phyloP scores from a whole-genome alignment of 331 rosid species.

The Quercus phellos region DNA sequence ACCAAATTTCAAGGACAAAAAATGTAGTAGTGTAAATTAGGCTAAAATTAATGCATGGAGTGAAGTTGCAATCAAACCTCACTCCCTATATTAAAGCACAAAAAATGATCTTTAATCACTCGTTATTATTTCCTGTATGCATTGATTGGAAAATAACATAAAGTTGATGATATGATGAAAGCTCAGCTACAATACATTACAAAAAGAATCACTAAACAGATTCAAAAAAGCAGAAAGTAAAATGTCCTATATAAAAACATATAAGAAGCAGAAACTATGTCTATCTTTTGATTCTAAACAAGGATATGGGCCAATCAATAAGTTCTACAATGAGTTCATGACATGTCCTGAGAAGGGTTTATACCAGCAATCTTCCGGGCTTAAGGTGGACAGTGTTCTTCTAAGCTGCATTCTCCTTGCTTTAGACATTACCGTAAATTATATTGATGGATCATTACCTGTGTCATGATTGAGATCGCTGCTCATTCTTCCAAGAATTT shows the following conservation, averaged over 20 bases:
- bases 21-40: no score
- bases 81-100: not conserved
- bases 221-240: slow-evolving; percentile 35
- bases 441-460: slow-evolving; percentile 11
- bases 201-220: slow-evolving; percentile 30
- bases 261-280: slow-evolving; percentile 25
- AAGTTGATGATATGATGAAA: slow-evolving; percentile 21
- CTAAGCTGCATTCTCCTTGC: slow-evolving; percentile 5
- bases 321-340: slow-evolving; percentile 9
- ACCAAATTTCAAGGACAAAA: not conserved
- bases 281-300: slow-evolving; percentile 22
- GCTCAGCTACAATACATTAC: slow-evolving; percentile 9
- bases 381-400: not conserved
- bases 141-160: slow-evolving; percentile 19
- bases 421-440: not conserved
- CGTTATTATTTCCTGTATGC: slow-evolving; percentile 42
- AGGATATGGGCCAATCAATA: slow-evolving; percentile 15
- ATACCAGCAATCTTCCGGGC: slow-evolving; percentile 16
- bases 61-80: not conserved
- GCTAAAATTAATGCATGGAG: not conserved
- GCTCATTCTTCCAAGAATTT: slow-evolving; percentile 94
- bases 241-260: slow-evolving; percentile 24
- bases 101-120: slow-evolving; percentile 2
- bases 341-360: slow-evolving; percentile 17
- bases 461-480: slow-evolving; percentile 34